Base-by-base conservation (phyloP, 768 basidiomycete species). In the Tremella mesenterica region DNA sequence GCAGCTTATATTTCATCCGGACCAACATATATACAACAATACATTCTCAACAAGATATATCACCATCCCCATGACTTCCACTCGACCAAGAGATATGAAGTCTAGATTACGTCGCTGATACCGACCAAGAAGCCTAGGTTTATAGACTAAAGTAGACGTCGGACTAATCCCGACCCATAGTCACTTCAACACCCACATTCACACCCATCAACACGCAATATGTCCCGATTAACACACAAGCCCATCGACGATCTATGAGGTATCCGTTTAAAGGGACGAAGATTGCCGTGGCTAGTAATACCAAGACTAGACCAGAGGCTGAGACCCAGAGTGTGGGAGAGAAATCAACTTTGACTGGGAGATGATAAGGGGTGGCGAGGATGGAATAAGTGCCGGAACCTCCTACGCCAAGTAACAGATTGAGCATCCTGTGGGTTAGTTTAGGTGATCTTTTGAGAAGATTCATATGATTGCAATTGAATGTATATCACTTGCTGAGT, bases 251-350 rank as follows among this genome's bases (percentile, higher is more conserved):
- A 33, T 86, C 83, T 43, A 97, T 79, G 63, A 81, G 77, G 68
- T 85, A 97, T 26, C 81, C 82, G 63, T 95, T 92, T 52, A 84
- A 67, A 0, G 95, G 92, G 0, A 97, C 88, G 59, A 85, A 81
- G 45, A 92, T 73, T 33, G 93, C 74, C 3, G 91, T 97, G 21
- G 80, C 76, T 14, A 81, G 63, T 10, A 99, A 77, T 9, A 99
- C 75, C 31, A 76, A 67, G 7, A 99, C 78, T n/a, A 99, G 77
- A 7, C 92, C 90, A 4, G 85, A 72, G 5, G 83, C 77, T 67
- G 88, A 92, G 59, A 90, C 85, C 70, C 91, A 76, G 41, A 97
- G 80, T 1, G 91, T 93, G 0, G 79, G 80, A 14, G 85, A 85
- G 71, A 95, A 86, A 39, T 84, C 76, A 14, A 97, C 78, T 16